Conservation (phyloP, 176 grass and related monocot genomes). For the Zoysia japonica region DNA sequence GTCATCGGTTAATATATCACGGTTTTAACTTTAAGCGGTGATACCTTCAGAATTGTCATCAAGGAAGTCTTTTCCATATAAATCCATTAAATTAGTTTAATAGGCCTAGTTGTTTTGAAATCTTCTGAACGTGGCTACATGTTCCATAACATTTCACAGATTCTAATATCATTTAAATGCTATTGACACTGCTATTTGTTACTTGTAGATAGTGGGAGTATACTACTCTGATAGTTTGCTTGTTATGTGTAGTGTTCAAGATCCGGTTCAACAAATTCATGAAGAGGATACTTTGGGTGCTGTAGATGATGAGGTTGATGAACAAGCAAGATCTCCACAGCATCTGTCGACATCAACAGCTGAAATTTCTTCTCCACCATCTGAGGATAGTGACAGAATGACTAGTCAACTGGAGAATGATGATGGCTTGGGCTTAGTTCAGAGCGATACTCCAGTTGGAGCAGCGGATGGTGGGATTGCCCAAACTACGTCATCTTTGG, state of each 20-base stretch:
- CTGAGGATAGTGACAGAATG: slow-evolving; percentile 42
- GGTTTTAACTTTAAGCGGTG: not conserved
- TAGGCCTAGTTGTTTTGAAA: slow-evolving; percentile 12
- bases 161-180: not conserved
- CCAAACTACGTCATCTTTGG: slow-evolving; percentile 50
- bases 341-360: slow-evolving; percentile 39
- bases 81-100: not conserved
- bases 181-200: not conserved
- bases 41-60: not conserved
- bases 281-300: slow-evolving; percentile 36
- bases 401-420: slow-evolving; percentile 59
- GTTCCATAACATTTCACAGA: not conserved
- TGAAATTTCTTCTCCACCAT: slow-evolving; percentile 49
- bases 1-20: not conserved
- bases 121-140: not conserved
- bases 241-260: slow-evolving; percentile 47
- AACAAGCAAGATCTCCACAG: slow-evolving; percentile 52
- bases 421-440: slow-evolving; percentile 69
- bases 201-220: not conserved
- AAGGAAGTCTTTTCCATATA: not conserved
- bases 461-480: slow-evolving; percentile 41
- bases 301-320: slow-evolving; percentile 49
- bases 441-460: slow-evolving; percentile 53
- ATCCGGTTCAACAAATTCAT: slow-evolving; percentile 31
- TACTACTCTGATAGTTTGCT: slow-evolving; percentile 28